Conservation (phyloP, 192 early-diverging fungal genomes). For the Entrophospora sp. region DNA sequence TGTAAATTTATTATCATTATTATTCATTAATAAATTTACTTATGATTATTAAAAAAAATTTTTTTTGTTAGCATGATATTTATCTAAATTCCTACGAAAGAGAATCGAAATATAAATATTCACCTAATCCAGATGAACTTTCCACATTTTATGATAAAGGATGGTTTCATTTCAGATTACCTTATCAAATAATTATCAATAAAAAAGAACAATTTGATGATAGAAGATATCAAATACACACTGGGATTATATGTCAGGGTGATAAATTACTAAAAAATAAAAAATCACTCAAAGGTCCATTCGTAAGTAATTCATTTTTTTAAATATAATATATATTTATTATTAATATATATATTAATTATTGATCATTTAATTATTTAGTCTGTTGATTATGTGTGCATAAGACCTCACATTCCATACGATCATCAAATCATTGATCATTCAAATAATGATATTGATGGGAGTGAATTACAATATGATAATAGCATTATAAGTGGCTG, state of each 20-base stretch:
- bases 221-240: conserved; percentile 10
- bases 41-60: neutral
- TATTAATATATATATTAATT: neutral
- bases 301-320: neutral
- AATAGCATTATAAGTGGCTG: too few species aligned
- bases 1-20: too few species aligned
- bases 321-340: neutral
- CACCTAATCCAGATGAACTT: neutral
- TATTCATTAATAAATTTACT: too few species aligned
- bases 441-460: too few species aligned
- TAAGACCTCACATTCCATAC: conserved; percentile 3
- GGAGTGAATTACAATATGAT: too few species aligned
- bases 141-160: neutral
- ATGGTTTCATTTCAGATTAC: neutral
- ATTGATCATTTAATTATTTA: neutral
- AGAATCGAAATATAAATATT: neutral
- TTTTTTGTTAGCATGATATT: conserved; percentile 2
- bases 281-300: neutral
- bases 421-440: too few species aligned
- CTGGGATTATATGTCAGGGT: neutral
- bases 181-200: neutral
- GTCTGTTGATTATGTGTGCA: conserved; percentile 1
- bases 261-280: neutral
- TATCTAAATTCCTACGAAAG: conserved; percentile 9
- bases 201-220: neutral